Percentiles rank a stretch among this genome's conserved stretches.
Conservation (phyloP, 2,329 filamentous ascomycete genomes). For the Neonectria sp. region DNA sequence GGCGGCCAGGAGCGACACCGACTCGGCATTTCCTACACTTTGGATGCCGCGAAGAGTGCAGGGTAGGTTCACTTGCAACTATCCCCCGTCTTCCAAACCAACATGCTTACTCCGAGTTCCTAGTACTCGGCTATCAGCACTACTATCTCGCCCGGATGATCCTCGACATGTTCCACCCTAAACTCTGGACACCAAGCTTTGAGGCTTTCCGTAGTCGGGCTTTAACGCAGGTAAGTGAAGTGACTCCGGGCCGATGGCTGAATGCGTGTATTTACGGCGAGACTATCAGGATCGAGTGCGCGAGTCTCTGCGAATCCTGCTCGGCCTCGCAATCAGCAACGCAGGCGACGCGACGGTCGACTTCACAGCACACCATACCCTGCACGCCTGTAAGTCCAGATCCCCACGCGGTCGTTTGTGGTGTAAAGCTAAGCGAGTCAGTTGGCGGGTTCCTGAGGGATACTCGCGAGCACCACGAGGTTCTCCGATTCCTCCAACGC, state of each 20-base stretch:
- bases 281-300: constrained; percentile 38
- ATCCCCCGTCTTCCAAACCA: neutral
- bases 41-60: constrained; percentile 38
- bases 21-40: constrained; percentile 32
- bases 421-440: constrained; percentile 15
- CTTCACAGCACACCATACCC: constrained; percentile 47
- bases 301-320: constrained; percentile 41
- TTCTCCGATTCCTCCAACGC: constrained; percentile 30
- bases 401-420: neutral
- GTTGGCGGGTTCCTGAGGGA: constrained; percentile 35
- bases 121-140: constrained; percentile 57
- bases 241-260: neutral
- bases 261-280: neutral
- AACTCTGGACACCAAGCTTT: constrained; percentile 43
- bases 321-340: constrained; percentile 49
- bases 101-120: constrained; percentile 26
- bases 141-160: constrained; percentile 58
- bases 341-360: constrained; percentile 40
- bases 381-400: constrained; percentile 44
- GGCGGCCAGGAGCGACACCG: constrained; percentile 4
- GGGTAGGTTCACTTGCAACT: constrained; percentile 13
- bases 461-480: constrained; percentile 29
- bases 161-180: constrained; percentile 56
- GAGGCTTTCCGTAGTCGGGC: constrained; percentile 40
- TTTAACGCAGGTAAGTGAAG: constrained; percentile 36